A percentile compares a stretch with the other conserved stretches of the same genome.
phyloP scores from a whole-genome alignment of 305 asterid species.

The Andrographis paniculata region DNA sequence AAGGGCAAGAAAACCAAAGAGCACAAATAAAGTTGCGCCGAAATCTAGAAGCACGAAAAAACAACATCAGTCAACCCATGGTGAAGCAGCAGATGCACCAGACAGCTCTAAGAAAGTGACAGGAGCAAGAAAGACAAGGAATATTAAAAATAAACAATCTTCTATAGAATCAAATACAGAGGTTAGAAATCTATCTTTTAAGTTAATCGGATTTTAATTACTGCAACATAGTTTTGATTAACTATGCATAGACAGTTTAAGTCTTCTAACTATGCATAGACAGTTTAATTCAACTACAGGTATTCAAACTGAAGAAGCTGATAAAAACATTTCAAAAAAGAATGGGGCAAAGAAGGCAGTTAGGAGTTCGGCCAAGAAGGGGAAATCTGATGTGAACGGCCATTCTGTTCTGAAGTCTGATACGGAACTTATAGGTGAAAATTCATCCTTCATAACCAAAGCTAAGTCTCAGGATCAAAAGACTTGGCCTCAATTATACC shows the following conservation, averaged over 20 bases:
- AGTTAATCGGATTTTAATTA: slow-evolving; percentile 18
- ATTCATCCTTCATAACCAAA: slow-evolving; percentile 23
- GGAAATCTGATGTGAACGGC: slow-evolving; percentile 31
- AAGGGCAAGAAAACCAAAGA: slow-evolving; percentile 24
- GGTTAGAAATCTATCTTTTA: slow-evolving; percentile 37
- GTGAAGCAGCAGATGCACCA: slow-evolving; percentile 24
- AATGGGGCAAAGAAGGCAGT: slow-evolving; percentile 26
- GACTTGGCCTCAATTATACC: slow-evolving; percentile 59
- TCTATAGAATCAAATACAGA: slow-evolving; percentile 24
- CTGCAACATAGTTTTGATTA: slow-evolving; percentile 22
- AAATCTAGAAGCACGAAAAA: slow-evolving; percentile 38
- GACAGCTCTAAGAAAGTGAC: slow-evolving; percentile 26
- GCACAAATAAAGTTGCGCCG: slow-evolving; percentile 34
- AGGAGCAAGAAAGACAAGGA: slow-evolving; percentile 28
- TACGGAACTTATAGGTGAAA: slow-evolving; percentile 19
- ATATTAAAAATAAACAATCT: slow-evolving; percentile 27
- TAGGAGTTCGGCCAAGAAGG: slow-evolving; percentile 29
- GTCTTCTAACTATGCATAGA: slow-evolving; percentile 24
- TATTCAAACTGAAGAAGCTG: slow-evolving; percentile 27
- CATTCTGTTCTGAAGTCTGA: slow-evolving; percentile 19
- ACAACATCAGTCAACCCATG: slow-evolving; percentile 25
- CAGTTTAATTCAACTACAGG: slow-evolving; percentile 29
- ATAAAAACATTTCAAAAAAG: slow-evolving; percentile 22
- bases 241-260: slow-evolving; percentile 27
- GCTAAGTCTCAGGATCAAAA: slow-evolving; percentile 27